Percentiles rank a stretch among this genome's conserved stretches.
phyloP scores from a whole-genome alignment of 2,329 filamentous ascomycete genomes.

The Blastomyces emzantsi region DNA sequence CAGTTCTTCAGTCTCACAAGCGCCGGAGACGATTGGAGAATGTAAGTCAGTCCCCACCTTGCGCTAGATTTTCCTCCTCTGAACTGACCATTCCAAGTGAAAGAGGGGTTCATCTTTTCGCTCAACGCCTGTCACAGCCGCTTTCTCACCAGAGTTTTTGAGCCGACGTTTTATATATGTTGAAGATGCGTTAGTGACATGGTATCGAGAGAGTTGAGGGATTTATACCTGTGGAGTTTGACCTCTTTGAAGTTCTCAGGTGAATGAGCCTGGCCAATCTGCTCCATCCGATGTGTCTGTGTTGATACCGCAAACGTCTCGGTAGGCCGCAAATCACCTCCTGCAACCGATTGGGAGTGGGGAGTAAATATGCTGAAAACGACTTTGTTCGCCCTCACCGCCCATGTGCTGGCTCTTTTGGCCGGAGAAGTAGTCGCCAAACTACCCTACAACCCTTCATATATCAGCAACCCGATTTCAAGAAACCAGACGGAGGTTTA shows the following conservation, averaged over 20 bases:
- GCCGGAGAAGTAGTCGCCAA: neutral
- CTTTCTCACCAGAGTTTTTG: neutral
- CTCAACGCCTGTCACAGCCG: neutral
- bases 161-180: neutral
- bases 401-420: neutral
- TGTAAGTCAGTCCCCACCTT: neutral
- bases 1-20: neutral
- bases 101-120: neutral
- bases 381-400: constrained; percentile 3
- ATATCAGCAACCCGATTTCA: constrained; percentile 13
- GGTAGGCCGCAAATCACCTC: constrained; percentile 1
- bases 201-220: neutral
- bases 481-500: constrained; percentile 13
- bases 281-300: neutral
- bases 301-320: neutral
- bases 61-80: neutral
- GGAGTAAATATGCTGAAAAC: constrained; percentile 12
- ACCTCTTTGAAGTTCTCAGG: neutral
- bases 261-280: neutral
- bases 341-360: neutral
- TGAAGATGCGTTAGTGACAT: neutral
- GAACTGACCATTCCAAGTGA: neutral
- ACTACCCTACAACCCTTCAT: constrained; percentile 18
- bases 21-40: neutral
- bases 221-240: neutral